These are phyloP conservation scores for Neurospora sp. DNA, from an alignment of 495 filamentous ascomycete species.

Conservation along the genomic window DNA sequence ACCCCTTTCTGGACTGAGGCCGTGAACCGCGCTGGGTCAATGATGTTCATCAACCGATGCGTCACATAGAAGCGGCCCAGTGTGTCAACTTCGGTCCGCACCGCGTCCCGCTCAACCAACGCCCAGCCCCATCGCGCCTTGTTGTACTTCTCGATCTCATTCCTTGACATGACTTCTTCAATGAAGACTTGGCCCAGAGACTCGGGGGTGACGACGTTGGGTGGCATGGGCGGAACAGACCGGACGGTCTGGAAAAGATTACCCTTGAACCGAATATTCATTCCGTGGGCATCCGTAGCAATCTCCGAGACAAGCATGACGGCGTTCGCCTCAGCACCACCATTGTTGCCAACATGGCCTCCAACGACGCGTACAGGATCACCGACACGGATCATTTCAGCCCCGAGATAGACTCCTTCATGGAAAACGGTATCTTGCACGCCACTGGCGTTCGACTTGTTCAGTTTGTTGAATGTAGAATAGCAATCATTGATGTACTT, in stretches of 20 bases:
- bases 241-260: conserved; percentile 16
- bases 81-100: conserved; percentile 20
- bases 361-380: conserved; percentile 29
- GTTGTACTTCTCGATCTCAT: conserved; percentile 19
- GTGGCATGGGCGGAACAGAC: conserved; percentile 1
- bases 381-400: conserved; percentile 30
- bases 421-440: conserved; percentile 4
- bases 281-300: conserved; percentile 8
- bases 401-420: conserved; percentile 33
- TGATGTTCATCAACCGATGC: conserved; percentile 23
- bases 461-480: conserved; percentile 28
- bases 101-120: conserved; percentile 7
- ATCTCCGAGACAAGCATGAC: conserved; percentile 27
- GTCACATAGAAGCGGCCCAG: conserved; percentile 37
- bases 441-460: conserved; percentile 8
- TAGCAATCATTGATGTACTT: conserved; percentile 30
- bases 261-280: conserved; percentile 20
- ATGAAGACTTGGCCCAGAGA: conserved; percentile 22
- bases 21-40: conserved; percentile 18
- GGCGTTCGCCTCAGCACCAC: conserved; percentile 3
- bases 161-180: conserved; percentile 25
- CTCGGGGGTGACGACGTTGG: conserved; percentile 5
- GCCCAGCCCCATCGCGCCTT: conserved; percentile 24
- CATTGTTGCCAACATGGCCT: not conserved
- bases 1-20: conserved; percentile 12